These are phyloP conservation scores for Fusarium sp. DNA, from an alignment of 2,329 filamentous ascomycete genomes.

Conservation along the genomic window DNA sequence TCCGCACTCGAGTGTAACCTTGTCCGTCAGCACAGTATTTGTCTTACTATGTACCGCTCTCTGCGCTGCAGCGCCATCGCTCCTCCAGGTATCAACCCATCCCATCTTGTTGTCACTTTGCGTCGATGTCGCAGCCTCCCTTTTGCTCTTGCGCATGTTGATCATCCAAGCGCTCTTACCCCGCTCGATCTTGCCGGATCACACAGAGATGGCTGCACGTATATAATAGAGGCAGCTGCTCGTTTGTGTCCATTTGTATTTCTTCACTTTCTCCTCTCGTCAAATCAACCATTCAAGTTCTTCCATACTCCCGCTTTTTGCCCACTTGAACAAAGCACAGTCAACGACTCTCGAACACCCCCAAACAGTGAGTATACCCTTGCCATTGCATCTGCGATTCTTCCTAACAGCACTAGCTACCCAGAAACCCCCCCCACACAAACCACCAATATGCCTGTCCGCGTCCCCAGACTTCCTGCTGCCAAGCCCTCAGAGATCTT, in stretches of 20 bases:
- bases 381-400: too few species aligned
- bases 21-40: constrained; percentile 40
- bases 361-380: constrained; percentile 27
- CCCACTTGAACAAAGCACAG: not conserved
- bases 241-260: constrained; percentile 5
- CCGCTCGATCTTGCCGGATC: constrained; percentile 43
- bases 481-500: constrained; percentile 64
- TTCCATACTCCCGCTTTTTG: not conserved
- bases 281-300: constrained; percentile 8
- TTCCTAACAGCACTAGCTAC: constrained; percentile 16
- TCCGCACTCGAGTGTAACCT: constrained; percentile 37
- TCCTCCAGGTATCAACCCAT: constrained; percentile 16
- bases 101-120: constrained; percentile 18
- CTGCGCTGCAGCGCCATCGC: not conserved
- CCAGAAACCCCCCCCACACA: not conserved
- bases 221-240: constrained; percentile 34
- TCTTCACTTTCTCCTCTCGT: constrained; percentile 14
- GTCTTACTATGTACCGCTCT: constrained; percentile 34
- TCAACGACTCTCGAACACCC: constrained; percentile 7
- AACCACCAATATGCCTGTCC: constrained; percentile 61
- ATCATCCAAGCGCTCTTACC: constrained; percentile 46
- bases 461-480: constrained; percentile 62
- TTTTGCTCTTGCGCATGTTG: constrained; percentile 14
- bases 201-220: constrained; percentile 24
- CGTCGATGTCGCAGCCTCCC: constrained; percentile 24